A percentile compares a stretch with the other conserved stretches of the same genome.
phyloP scores from a whole-genome alignment of 2,329 filamentous ascomycete genomes.

The Cercospora sesami region DNA sequence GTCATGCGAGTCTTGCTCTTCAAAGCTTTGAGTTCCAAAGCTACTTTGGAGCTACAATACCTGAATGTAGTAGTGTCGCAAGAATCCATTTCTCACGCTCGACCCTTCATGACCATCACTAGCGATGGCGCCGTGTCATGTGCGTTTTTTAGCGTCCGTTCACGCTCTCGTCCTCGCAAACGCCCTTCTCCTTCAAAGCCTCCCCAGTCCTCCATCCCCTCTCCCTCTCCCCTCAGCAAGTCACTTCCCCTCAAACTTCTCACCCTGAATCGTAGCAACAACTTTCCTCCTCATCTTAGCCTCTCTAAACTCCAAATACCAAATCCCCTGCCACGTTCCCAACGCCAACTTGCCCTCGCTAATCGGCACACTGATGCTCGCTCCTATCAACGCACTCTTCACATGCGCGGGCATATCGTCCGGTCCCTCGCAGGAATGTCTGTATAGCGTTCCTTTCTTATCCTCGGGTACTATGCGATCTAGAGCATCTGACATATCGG shows the following conservation, averaged over 20 bases:
- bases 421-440: conserved; percentile 78
- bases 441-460: conserved; percentile 62
- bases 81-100: neutral
- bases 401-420: conserved; percentile 99
- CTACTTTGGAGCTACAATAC: neutral
- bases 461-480: conserved; percentile 88
- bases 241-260: conserved; percentile 51
- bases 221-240: conserved; percentile 6
- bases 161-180: neutral
- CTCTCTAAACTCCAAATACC: conserved; percentile 86
- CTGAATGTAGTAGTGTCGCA: neutral
- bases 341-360: conserved; percentile 74
- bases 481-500: conserved; percentile 86
- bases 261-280: conserved; percentile 91
- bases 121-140: neutral
- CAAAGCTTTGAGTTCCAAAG: neutral
- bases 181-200: neutral
- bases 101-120: neutral
- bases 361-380: conserved; percentile 88
- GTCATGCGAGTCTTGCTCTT: neutral
- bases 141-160: neutral
- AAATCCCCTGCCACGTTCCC: conserved; percentile 84
- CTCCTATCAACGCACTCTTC: conserved; percentile 85
- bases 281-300: conserved; percentile 75
- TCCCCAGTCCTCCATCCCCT: neutral